A percentile compares a stretch with the other conserved stretches of the same genome.
phyloP scores from a whole-genome alignment of 805 yeast genomes.

The Candida golubevii region DNA sequence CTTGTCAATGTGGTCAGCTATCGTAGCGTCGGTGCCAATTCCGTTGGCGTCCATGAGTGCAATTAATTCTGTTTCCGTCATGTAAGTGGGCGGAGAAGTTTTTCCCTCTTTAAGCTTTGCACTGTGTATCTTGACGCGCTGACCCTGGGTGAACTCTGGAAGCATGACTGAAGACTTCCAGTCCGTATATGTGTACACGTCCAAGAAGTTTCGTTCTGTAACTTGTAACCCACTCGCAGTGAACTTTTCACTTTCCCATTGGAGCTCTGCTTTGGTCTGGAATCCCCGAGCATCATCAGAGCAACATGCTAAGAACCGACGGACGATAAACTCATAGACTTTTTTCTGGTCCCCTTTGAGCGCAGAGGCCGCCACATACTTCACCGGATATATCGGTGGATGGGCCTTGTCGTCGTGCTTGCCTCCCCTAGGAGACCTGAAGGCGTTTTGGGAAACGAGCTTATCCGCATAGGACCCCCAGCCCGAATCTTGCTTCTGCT shows the following conservation, averaged over 20 bases:
- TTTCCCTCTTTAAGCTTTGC: constrained; percentile 67
- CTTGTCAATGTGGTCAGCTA: constrained; percentile 94
- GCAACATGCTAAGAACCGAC: constrained; percentile 88
- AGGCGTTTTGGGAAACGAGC: constrained; percentile 36
- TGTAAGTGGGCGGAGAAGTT: constrained; percentile 74
- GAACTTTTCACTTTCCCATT: constrained; percentile 80
- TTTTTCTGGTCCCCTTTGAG: constrained; percentile 48
- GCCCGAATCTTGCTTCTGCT: constrained; percentile 48
- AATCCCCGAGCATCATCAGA: constrained; percentile 86
- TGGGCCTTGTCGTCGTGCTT: constrained; percentile 90
- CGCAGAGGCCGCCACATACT: constrained; percentile 32
- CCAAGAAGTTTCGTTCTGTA: constrained; percentile 68
- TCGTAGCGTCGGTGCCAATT: constrained; percentile 98
- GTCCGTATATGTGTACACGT: constrained; percentile 69
- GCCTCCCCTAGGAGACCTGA: constrained; percentile 72
- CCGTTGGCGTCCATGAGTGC: constrained; percentile 95
- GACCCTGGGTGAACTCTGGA: constrained; percentile 60
- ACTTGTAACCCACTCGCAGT: constrained; percentile 72
- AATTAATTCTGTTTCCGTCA: constrained; percentile 91
- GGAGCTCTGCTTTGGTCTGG: constrained; percentile 53
- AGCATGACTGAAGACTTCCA: constrained; percentile 70
- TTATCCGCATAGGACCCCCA: constrained; percentile 74
- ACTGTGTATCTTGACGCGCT: constrained; percentile 48
- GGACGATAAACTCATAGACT: constrained; percentile 81
- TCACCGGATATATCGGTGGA: constrained; percentile 95